Base-by-base conservation (phyloP, 2,329 filamentous ascomycete genomes). In the Phaeosphaeria sp. region DNA sequence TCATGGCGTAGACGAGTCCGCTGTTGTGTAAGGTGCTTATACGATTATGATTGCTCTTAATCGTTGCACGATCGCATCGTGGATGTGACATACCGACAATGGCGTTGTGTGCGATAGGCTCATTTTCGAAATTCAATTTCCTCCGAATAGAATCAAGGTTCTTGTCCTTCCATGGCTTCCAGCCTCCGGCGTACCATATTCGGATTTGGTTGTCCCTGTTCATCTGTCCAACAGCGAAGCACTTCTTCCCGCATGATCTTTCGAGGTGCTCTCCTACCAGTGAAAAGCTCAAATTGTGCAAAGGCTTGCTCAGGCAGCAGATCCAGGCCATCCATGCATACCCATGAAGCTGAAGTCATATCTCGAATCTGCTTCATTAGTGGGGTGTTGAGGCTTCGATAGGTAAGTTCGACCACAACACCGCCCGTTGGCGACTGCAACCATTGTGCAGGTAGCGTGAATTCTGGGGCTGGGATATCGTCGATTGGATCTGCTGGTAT, bases 241-340 rank as follows among this genome's bases (percentile, higher is more conserved):
- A 90, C 87, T 66, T 88, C 87, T 39, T 85, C 80, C 58, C 89
- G 84, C 90, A 93, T 93, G 36, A 90, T 74, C 43, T 86, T 80
- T 20, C 90, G 83, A 1, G 90, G 90, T 15, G 90, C 89, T 74
- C 88, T 85, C 43, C 89, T 81, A 0, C 90, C 90, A 0, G 90
- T 93, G 72, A 93, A 92, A 1, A 93, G 77, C 74, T 93, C 91
- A 69, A 93, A 93, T 66, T 93, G 90, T 0, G 90, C 90, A 73
- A 90, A 91, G 0, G 89, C 90, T 71, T 93, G 90, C 71, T 93
- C 91, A 0, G 89, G 89, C 11, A 93, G 76, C 30, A 92, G 81
- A 64, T 93, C 90, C 17, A 93, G 78, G 0, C 90, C 90, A 68
- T 93, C 89, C 72, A 93, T 85, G 10, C 90, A 82, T 0, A 92